These are phyloP conservation scores for Kalaharituber pfeilii DNA, from an alignment of 2,329 filamentous ascomycete species.

Conservation along the genomic window DNA sequence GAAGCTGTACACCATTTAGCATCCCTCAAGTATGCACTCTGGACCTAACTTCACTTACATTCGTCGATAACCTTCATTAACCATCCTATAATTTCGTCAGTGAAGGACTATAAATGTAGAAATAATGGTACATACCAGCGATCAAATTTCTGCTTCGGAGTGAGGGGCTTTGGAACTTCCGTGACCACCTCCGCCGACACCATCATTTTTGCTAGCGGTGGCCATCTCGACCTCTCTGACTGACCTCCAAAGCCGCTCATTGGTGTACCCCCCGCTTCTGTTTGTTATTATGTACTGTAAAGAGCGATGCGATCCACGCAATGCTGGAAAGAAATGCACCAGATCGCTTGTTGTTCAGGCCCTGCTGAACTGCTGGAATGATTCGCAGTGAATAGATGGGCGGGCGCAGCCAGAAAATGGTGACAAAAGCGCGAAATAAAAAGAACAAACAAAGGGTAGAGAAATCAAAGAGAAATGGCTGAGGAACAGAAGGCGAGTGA, in stretches of 20 bases:
- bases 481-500: too few species aligned
- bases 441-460: too few species aligned
- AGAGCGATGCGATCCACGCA: neutral
- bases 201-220: constrained; percentile 64
- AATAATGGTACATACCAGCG: constrained; percentile 34
- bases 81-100: constrained; percentile 40
- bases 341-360: neutral
- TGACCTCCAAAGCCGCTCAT: constrained; percentile 28
- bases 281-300: neutral
- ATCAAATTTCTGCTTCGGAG: constrained; percentile 55
- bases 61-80: constrained; percentile 69
- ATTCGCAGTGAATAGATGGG: neutral
- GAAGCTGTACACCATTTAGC: constrained; percentile 38
- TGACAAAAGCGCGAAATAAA: too few species aligned
- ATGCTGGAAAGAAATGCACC: neutral
- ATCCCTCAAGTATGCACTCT: neutral
- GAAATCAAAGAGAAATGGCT: too few species aligned
- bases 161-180: constrained; percentile 51
- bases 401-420: neutral
- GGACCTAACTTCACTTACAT: constrained; percentile 38
- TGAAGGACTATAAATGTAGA: neutral
- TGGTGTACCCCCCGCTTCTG: neutral
- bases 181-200: constrained; percentile 67
- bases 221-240: constrained; percentile 63
- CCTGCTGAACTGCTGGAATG: neutral